These are phyloP conservation scores for Rhodotorula glutinis DNA, from an alignment of 1,284 basidiomycete species.

Conservation along the genomic window DNA sequence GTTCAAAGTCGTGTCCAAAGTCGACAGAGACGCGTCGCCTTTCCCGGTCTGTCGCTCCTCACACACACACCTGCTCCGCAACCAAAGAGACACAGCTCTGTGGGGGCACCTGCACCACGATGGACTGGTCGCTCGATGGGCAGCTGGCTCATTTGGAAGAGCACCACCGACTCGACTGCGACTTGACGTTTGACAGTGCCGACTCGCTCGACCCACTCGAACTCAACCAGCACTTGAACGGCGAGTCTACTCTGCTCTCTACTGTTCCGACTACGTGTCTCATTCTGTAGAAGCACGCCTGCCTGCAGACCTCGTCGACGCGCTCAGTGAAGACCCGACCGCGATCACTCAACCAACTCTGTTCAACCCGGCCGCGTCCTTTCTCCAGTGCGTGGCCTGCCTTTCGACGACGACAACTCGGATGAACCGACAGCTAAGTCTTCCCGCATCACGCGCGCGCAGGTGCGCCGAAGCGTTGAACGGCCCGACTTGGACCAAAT, in stretches of 20 bases:
- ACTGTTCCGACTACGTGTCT: too few species aligned
- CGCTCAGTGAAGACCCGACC: constrained; percentile 68
- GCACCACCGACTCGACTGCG: neutral
- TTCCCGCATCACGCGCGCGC: too few species aligned
- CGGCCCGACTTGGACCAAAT: constrained; percentile 64
- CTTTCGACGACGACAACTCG: too few species aligned
- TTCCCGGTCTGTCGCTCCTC: too few species aligned
- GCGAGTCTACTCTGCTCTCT: too few species aligned
- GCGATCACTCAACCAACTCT: constrained; percentile 62
- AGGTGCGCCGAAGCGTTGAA: constrained; percentile 59
- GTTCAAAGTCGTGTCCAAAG: too few species aligned
- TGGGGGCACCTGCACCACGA: too few species aligned
- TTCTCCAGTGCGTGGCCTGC: constrained; percentile 1
- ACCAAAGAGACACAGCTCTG: too few species aligned
- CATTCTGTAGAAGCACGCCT: too few species aligned
- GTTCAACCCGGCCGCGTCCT: constrained; percentile 56
- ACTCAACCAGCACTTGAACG: constrained; percentile 9
- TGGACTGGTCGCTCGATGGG: constrained; percentile 31
- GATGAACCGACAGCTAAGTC: too few species aligned
- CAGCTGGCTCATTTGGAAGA: constrained; percentile 9
- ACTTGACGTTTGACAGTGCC: neutral
- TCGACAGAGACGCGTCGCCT: too few species aligned
- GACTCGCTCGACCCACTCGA: constrained; percentile 12
- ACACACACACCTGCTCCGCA: too few species aligned
- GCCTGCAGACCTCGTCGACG: constrained; percentile 64